A percentile compares a stretch with the other conserved stretches of the same genome.
These are phyloP conservation scores for Harringtonia aguacate DNA, from an alignment of 2,329 filamentous ascomycete genomes.

Conservation along the genomic window DNA sequence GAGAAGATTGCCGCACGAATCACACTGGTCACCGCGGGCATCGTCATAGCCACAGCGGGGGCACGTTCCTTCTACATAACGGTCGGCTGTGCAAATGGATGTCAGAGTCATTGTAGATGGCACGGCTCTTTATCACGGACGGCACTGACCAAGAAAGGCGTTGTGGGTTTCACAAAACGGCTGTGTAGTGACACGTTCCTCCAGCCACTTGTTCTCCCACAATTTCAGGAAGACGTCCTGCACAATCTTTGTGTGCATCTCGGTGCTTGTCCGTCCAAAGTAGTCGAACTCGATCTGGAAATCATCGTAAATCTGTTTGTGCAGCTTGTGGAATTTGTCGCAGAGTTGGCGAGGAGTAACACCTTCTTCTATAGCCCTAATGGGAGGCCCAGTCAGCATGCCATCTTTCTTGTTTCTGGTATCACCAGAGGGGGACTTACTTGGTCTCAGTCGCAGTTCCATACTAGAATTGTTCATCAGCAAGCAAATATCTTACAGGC, in stretches of 20 bases:
- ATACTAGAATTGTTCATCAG: constrained; percentile 46
- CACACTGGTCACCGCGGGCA: constrained; percentile 56
- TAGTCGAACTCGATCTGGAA: constrained; percentile 92
- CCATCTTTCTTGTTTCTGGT: background rate
- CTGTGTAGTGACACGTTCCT: constrained; percentile 79
- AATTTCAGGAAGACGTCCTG: constrained; percentile 84
- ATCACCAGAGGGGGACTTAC: background rate
- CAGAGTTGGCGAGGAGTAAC: constrained; percentile 70
- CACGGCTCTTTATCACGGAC: background rate
- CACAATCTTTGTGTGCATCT: constrained; percentile 82
- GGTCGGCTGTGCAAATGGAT: constrained; percentile 73
- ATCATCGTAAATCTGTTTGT: constrained; percentile 88
- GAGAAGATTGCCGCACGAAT: constrained; percentile 58
- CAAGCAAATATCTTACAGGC: constrained; percentile 6
- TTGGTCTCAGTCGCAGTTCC: constrained; percentile 94
- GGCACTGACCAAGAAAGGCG: constrained; percentile 50
- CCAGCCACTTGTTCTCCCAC: constrained; percentile 78
- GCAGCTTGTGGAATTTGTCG: constrained; percentile 82
- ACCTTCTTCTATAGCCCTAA: constrained; percentile 66
- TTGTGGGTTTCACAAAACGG: constrained; percentile 67
- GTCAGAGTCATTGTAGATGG: too few species aligned
- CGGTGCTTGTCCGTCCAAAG: constrained; percentile 85
- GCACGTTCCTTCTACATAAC: constrained; percentile 72
- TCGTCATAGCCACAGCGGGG: constrained; percentile 62
- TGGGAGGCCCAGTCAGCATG: background rate